A percentile compares a stretch with the other conserved stretches of the same genome.
These are phyloP conservation scores for Cladorrhinum samala DNA, from an alignment of 495 filamentous ascomycete genomes.

Conservation along the genomic window DNA sequence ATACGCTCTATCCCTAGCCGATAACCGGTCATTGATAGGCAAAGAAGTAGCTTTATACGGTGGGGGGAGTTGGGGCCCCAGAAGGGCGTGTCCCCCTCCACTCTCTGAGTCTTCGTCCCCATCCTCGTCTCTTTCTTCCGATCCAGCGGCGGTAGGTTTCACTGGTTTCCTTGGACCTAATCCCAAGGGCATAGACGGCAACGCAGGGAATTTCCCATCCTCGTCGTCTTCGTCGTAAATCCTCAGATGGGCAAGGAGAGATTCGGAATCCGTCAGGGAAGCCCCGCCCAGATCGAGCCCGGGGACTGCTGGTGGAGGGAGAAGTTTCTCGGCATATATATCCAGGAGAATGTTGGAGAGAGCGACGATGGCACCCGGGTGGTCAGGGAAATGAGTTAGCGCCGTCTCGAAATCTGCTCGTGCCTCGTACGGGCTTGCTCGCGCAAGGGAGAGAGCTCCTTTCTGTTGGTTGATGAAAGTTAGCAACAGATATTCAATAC, in stretches of 20 bases:
- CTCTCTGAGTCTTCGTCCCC: neutral
- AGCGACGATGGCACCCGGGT: constrained; percentile 72
- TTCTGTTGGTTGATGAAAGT: constrained; percentile 45
- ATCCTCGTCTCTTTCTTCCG: neutral
- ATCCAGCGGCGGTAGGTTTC: neutral
- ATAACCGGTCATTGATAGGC: constrained; percentile 66
- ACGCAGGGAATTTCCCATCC: constrained; percentile 16
- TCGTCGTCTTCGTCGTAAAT: constrained; percentile 2
- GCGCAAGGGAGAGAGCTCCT: constrained; percentile 59
- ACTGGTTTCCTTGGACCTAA: constrained; percentile 18
- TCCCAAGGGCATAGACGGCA: constrained; percentile 39
- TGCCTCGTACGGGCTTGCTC: constrained; percentile 58
- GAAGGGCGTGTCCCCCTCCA: neutral
- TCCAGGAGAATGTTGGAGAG: constrained; percentile 81
- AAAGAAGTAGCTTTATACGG: constrained; percentile 47
- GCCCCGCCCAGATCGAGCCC: constrained; percentile 17
- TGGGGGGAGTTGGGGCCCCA: constrained; percentile 31
- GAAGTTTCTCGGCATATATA: constrained; percentile 63
- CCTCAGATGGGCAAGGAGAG: constrained; percentile 10
- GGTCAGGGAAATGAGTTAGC: constrained; percentile 64
- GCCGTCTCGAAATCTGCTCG: constrained; percentile 72
- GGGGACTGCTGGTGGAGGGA: constrained; percentile 40
- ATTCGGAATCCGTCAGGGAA: constrained; percentile 1
- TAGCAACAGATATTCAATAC: constrained; percentile 20
- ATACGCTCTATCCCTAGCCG: constrained; percentile 80